A percentile compares a stretch with the other conserved stretches of the same genome.
Conservation (phyloP, 352 stramenopile genomes). For the Pythium monospermum region DNA sequence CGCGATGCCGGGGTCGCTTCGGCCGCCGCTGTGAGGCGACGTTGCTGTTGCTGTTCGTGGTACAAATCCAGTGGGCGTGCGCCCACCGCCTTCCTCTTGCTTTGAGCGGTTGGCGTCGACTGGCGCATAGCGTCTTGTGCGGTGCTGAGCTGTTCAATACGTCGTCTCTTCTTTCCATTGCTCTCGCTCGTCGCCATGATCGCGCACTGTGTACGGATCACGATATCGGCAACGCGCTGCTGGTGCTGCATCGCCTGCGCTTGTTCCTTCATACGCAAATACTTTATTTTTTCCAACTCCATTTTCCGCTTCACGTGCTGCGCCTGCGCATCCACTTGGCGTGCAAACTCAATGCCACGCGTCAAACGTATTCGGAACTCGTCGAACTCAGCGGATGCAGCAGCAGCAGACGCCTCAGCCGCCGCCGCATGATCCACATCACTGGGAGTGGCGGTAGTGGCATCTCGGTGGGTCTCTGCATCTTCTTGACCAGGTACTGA, state of each 20-base stretch:
- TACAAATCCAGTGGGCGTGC: no score
- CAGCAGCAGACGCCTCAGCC: not conserved
- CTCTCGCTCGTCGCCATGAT: constrained; percentile 37
- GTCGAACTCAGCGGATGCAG: constrained; percentile 26
- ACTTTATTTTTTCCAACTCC: constrained; percentile 42
- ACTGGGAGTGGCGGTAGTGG: no score
- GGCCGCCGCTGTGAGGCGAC: not conserved
- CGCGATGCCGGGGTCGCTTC: not conserved
- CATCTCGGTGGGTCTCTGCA: no score
- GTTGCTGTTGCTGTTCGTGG: not conserved
- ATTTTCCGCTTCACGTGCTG: constrained; percentile 28
- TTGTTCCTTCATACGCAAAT: constrained; percentile 31
- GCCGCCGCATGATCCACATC: no score
- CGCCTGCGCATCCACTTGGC: constrained; percentile 32
- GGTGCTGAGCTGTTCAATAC: constrained; percentile 42
- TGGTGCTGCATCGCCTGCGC: constrained; percentile 46
- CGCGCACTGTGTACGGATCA: constrained; percentile 54
- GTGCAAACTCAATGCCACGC: constrained; percentile 41
- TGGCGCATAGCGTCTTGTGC: constrained; percentile 35
- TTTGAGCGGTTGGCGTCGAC: no score
- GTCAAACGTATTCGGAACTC: constrained; percentile 67
- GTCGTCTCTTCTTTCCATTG: constrained; percentile 29
- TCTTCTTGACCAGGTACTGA: no score
- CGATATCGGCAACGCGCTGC: constrained; percentile 49
- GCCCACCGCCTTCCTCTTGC: no score